Percentiles rank a stretch among this genome's conserved stretches.
These are phyloP conservation scores for Lachnellula subtilissima DNA, from an alignment of 2,329 filamentous ascomycete genomes.

Conservation along the genomic window DNA sequence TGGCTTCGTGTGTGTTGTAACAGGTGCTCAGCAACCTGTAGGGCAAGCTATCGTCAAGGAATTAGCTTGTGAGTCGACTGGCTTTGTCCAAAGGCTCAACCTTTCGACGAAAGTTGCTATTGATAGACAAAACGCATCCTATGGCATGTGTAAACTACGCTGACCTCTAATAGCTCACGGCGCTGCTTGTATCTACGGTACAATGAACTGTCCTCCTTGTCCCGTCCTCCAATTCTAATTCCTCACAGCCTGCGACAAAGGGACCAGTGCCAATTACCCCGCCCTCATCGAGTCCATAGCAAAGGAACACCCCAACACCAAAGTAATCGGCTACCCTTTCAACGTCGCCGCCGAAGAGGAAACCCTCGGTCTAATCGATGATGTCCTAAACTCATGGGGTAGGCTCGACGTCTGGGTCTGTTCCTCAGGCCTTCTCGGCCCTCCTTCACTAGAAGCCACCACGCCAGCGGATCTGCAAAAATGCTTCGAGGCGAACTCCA, in stretches of 20 bases:
- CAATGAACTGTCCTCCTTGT: slow-evolving; percentile 8
- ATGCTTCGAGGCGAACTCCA: slow-evolving; percentile 55
- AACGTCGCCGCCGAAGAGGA: slow-evolving; percentile 54
- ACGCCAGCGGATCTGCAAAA: slow-evolving; percentile 51
- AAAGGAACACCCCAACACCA: slow-evolving; percentile 48
- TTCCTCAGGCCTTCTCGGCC: slow-evolving; percentile 52
- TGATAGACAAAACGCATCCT: neutral
- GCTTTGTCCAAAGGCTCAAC: neutral
- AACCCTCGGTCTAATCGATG: slow-evolving; percentile 56
- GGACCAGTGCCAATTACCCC: slow-evolving; percentile 36
- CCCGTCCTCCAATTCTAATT: slow-evolving; percentile 10
- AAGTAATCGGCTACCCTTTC: slow-evolving; percentile 58
- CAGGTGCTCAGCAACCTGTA: slow-evolving; percentile 55
- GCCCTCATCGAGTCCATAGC: slow-evolving; percentile 39
- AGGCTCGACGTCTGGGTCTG: slow-evolving; percentile 58
- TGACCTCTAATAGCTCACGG: slow-evolving; percentile 47
- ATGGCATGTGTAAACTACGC: neutral
- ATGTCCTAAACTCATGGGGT: slow-evolving; percentile 56
- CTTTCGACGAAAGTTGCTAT: neutral
- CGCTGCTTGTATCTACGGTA: slow-evolving; percentile 58
- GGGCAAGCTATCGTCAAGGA: slow-evolving; percentile 56
- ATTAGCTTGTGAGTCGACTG: slow-evolving; percentile 44
- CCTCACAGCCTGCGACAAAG: slow-evolving; percentile 44
- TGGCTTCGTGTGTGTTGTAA: slow-evolving; percentile 61
- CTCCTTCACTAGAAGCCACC: slow-evolving; percentile 51